Evolutionary conservation across 2,329 filamentous ascomycete genomes (phyloP).

Genomic region (Fusarium virguliforme): DNA sequence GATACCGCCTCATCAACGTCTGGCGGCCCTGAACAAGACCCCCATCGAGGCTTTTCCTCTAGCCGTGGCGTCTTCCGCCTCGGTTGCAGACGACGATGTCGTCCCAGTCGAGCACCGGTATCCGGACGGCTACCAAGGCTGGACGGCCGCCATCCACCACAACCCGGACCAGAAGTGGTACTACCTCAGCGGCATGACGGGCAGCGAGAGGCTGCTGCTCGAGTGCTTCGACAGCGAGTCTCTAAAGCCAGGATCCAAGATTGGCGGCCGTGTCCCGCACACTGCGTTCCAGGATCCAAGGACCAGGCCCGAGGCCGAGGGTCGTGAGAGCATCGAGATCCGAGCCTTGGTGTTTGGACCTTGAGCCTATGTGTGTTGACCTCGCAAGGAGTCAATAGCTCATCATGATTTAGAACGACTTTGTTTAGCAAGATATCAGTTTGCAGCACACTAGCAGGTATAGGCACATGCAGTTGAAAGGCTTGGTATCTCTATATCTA

Average conservation of each 20-base stretch:
- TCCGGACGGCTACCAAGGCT: slow-evolving; percentile 73
- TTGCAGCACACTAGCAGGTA: background rate
- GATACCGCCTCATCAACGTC: slow-evolving; percentile 90
- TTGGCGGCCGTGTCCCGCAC: slow-evolving; percentile 76
- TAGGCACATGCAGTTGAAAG: slow-evolving; percentile 18
- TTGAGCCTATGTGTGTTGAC: slow-evolving; percentile 48
- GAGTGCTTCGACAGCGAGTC: slow-evolving; percentile 84
- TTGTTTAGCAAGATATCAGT: background rate
- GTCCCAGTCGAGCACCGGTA: slow-evolving; percentile 83
- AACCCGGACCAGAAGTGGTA: slow-evolving; percentile 79
- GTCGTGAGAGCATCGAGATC: slow-evolving; percentile 91
- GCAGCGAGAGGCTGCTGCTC: slow-evolving; percentile 80
- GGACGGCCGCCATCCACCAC: slow-evolving; percentile 80
- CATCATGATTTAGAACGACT: background rate
- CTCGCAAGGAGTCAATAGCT: background rate
- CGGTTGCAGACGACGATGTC: slow-evolving; percentile 75
- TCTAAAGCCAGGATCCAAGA: slow-evolving; percentile 64
- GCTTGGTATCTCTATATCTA: slow-evolving; percentile 46
- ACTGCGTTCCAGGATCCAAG: slow-evolving; percentile 85
- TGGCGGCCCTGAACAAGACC: slow-evolving; percentile 78
- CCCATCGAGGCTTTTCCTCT: slow-evolving; percentile 78
- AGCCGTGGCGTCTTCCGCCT: slow-evolving; percentile 77
- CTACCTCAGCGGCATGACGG: slow-evolving; percentile 85
- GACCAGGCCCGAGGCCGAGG: slow-evolving; percentile 78
- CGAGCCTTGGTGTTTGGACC: slow-evolving; percentile 86